A percentile compares a stretch with the other conserved stretches of the same genome.
Conservation (phyloP, 129 eudicot species). For the Artemisia tridentata region DNA sequence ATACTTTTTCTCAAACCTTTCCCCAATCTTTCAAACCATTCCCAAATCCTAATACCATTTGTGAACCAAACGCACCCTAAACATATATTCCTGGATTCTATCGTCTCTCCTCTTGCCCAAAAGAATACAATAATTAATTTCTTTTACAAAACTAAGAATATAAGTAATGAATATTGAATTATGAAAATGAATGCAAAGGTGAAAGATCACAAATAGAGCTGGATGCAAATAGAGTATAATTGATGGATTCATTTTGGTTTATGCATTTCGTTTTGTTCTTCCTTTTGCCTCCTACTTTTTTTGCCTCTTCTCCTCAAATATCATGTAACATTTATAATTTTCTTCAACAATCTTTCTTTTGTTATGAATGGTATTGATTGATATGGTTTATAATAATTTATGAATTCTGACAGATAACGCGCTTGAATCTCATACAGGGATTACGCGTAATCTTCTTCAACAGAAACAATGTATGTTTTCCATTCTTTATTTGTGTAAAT, state of each 20-base stretch:
- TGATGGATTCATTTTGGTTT: conserved; percentile 36
- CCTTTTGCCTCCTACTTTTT: conserved; percentile 34
- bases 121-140: not conserved
- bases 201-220: not conserved
- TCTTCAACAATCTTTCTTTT: not conserved
- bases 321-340: conserved; percentile 34
- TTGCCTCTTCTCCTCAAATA: conserved; percentile 47
- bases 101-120: not conserved
- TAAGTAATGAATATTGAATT: not conserved
- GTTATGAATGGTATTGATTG: not conserved
- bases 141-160: not conserved
- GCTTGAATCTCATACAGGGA: conserved; percentile 28
- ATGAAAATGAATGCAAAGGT: conserved; percentile 1
- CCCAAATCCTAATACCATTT: too few relatives aligned
- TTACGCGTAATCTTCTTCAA: conserved; percentile 68
- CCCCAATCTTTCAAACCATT: too few relatives aligned
- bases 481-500: not conserved
- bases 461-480: conserved; percentile 41
- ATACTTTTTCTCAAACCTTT: too few relatives aligned
- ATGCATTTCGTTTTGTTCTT: conserved; percentile 47
- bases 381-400: conserved; percentile 1
- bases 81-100: too few relatives aligned
- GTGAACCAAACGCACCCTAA: too few relatives aligned
- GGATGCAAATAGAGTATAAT: conserved; percentile 24
- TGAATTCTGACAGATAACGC: conserved; percentile 38